Base-by-base conservation (phyloP, 2,329 filamentous ascomycete species). In the Fusarium euwallaceae region DNA sequence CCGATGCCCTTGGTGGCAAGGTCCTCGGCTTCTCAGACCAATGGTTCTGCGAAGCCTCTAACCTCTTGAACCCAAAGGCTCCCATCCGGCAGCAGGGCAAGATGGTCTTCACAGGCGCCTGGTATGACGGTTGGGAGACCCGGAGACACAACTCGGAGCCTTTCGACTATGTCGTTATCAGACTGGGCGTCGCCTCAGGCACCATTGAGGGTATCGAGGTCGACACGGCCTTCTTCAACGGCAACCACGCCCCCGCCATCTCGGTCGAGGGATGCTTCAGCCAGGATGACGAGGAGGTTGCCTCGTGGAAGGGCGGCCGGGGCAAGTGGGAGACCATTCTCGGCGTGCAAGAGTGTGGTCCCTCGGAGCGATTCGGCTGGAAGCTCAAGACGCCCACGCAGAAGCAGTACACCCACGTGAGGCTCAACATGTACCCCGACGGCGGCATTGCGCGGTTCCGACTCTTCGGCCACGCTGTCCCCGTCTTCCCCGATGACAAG, bases 401-500 rank as follows among this genome's bases (percentile, higher is more conserved):
- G 37, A 93, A 93, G 82, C 89, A 91, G 64, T 95, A 93, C 83
- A 95, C 94, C 0, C 94, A 97, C 81, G 92, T 95, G 45, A 87
- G 93, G 37, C 86, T 97, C 65, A 93, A 94, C 81, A 95, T 95
- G 94, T 95, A 94, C 80, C 93, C 94, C 1, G 94, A 97, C 79
- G 94, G 94, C 59, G 94, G 94, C 59, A 96, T 97, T 78, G 93
- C 94, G 43, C 86, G 94, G 61, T 95, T 96, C 84, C 88, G 93
- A 24, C 88, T 96, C 1, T 95, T 93, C 79, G 94, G 94, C 7
- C 88, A 91, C 71, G 94, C 93, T 1, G 89, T 95, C 2, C 93
- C 94, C 6, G 92, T 96, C 2, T 94, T 95, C 79, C 93, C 94
- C 2, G 85, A 89, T 29, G 89, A 93, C 78, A 84, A 86, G 29